Evolutionary conservation across 2,329 filamentous ascomycete genomes (phyloP).

Genomic region (Xylariaceae sp.): DNA sequence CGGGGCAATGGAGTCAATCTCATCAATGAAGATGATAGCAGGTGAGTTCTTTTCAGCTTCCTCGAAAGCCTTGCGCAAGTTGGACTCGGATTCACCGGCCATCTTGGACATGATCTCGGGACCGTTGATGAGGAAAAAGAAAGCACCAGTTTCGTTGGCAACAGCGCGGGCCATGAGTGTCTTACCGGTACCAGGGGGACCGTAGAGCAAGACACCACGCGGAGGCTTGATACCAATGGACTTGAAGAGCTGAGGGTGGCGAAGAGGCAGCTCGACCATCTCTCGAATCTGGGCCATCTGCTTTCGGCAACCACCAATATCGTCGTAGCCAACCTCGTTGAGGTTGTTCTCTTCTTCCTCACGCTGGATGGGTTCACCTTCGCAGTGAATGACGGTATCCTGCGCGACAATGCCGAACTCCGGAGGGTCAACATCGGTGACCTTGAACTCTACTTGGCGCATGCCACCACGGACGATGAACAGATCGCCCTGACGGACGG

Average conservation of each 20-base stretch:
- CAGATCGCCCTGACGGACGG: constrained; percentile 92
- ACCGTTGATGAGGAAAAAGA: constrained; percentile 99
- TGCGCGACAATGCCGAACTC: constrained; percentile 99
- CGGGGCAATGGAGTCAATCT: constrained; percentile 97
- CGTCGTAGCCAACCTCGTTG: constrained; percentile 98
- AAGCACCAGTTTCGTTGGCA: constrained; percentile 96
- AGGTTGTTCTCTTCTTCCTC: constrained; percentile 99
- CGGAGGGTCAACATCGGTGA: constrained; percentile 95
- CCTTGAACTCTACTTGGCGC: constrained; percentile 99
- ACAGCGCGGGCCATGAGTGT: constrained; percentile 98
- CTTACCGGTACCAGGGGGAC: constrained; percentile 98
- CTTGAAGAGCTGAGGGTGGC: constrained; percentile 98
- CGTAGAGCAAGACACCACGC: constrained; percentile 93
- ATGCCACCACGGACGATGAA: constrained; percentile 98
- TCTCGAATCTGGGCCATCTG: constrained; percentile 99
- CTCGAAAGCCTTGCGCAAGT: constrained; percentile 97
- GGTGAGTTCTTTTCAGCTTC: constrained; percentile 99
- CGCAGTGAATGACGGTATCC: constrained; percentile 98
- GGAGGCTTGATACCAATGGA: constrained; percentile 99
- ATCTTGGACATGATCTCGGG: constrained; percentile 99
- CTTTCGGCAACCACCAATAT: constrained; percentile 98
- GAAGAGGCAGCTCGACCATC: constrained; percentile 92
- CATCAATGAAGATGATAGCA: constrained; percentile 98
- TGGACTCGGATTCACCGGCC: constrained; percentile 98
- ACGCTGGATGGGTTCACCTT: constrained; percentile 91